Evolutionary conservation across 305 asterid genomes (phyloP).

Genomic region (Fraxinus sp.): DNA sequence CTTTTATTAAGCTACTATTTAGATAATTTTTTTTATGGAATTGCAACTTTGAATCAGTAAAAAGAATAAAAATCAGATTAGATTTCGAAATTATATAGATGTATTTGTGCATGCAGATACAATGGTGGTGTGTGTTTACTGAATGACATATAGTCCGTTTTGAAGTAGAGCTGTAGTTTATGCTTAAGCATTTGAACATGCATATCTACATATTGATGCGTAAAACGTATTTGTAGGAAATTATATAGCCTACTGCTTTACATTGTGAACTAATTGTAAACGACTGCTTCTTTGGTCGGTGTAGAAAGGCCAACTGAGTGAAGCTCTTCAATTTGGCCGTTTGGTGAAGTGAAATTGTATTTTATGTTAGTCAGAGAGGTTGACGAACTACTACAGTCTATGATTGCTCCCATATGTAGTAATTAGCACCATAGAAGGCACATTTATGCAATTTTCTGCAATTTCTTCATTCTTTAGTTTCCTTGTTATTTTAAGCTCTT

Average conservation of each 20-base stretch:
- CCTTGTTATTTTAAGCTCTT: not conserved
- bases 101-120: not conserved
- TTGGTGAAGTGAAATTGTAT: not conserved
- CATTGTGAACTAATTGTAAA: not conserved
- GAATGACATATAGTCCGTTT: not conserved
- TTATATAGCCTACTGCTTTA: not conserved
- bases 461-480: not conserved
- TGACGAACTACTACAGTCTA: not conserved
- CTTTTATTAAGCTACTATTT: not conserved
- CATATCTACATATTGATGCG: not conserved
- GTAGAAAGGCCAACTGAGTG: not conserved
- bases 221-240: not conserved
- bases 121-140: not conserved
- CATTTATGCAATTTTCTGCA: not conserved
- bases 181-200: not conserved
- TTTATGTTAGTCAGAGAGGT: not conserved
- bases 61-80: not conserved
- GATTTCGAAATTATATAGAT: not conserved
- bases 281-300: not conserved
- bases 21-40: slow-evolving; percentile 12
- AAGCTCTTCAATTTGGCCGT: not conserved
- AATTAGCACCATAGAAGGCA: not conserved
- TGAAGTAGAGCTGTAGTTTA: not conserved
- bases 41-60: slow-evolving; percentile 1
- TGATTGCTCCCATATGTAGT: not conserved